Evolutionary conservation across 116 monocot genomes (phyloP), one percentile per base, ranked within the genome.

Genomic region (Posidonia oceanica): DNA sequence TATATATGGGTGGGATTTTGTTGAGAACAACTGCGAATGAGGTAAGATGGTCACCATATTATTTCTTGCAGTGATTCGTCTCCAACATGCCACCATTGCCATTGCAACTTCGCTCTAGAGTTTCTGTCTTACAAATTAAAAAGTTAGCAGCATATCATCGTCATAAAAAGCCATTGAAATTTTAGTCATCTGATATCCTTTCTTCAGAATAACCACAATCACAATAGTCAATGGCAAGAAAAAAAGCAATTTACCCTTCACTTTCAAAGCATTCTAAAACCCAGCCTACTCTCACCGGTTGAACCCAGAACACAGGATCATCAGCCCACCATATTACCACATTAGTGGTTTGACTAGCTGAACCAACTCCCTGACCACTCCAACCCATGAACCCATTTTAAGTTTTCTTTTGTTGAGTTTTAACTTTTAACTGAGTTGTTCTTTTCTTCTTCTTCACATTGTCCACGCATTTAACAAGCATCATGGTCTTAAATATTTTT

Each of bases 61-160:
- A 29, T 5, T 39, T 69, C 58, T 14, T 3, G 68, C 12, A 1
- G 20, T 0, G 5, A 75, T 61, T 22, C 38, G 68, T 20, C 40
- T 68, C 75, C 67, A 68, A 41, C 48, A 75, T 41, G 75, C 67
- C 67, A 59, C 52, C 75, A 75, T 68, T 21, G 60, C 59, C 60
- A 56, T 65, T 44, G 54, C n/a, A 36, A 69, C 11, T 15, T 52
- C 12, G 16, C 2, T 22, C 60, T 0, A 18, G 8, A 60, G 21
- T 48, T 48, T 48, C 48, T 48, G 48, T 48, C 7, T 16, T 58
- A 58, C 58, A 58, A 18, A 21, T 17, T 58, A 5, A 17, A 17
- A 58, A 21, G 6, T 21, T 58, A n/a, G 2, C 58, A 58, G 17
- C 7, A 6, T 17, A 21, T 18, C 58, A 17, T 58, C 58, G 7